A percentile compares a stretch with the other conserved stretches of the same genome.
Evolutionary conservation across 768 basidiomycete species (phyloP).

Genomic region (Chiua virens): DNA sequence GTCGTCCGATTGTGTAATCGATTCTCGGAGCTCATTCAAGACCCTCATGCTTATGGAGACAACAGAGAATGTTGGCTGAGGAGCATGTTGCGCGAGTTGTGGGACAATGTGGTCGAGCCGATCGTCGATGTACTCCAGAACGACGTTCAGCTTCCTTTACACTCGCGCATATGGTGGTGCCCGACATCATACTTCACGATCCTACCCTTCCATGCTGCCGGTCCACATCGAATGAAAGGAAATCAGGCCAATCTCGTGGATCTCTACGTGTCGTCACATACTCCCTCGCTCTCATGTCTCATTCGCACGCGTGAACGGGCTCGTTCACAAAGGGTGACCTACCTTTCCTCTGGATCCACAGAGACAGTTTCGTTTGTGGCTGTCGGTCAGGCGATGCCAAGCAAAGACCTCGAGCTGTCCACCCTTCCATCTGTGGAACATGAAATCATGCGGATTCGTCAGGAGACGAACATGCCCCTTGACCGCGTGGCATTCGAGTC

Average conservation of each 20-base stretch:
- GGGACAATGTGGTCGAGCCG: not conserved
- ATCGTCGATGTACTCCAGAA: too few species aligned
- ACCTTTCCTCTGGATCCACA: too few species aligned
- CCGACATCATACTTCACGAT: too few species aligned
- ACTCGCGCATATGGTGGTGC: too few species aligned
- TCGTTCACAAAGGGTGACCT: not conserved
- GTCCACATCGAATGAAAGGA: too few species aligned
- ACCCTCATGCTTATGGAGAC: not conserved
- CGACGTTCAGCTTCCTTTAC: too few species aligned
- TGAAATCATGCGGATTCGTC: not conserved
- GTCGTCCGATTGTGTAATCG: too few species aligned
- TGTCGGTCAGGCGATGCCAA: not conserved
- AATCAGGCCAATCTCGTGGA: too few species aligned
- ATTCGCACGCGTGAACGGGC: not conserved
- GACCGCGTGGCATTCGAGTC: not conserved
- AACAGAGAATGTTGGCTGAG: not conserved
- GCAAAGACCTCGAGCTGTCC: not conserved
- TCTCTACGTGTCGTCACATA: too few species aligned
- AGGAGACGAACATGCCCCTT: not conserved
- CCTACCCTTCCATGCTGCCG: too few species aligned
- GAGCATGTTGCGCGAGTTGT: not conserved
- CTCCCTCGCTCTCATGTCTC: not conserved
- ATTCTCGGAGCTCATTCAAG: not conserved
- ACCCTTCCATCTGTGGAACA: not conserved
- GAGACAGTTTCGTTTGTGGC: too few species aligned